phyloP scores from a whole-genome alignment of 139 green algal species.

The Edaphochlamys debaryana region DNA sequence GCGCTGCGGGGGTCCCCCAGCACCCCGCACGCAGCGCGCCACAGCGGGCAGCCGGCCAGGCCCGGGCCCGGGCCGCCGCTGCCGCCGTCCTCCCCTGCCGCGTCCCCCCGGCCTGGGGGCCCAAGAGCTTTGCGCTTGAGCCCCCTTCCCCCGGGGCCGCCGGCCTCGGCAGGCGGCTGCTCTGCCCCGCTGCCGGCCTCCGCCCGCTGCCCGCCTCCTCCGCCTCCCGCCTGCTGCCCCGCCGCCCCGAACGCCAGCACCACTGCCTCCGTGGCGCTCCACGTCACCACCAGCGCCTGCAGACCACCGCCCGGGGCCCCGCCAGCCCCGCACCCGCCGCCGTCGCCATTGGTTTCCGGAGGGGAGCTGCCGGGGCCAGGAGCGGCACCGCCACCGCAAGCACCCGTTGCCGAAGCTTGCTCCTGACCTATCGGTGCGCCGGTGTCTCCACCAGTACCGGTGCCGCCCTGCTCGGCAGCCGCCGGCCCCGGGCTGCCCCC shows the following conservation, averaged over 20 bases:
- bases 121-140: neutral
- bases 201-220: no score
- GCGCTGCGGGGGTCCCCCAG: neutral
- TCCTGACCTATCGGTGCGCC: neutral
- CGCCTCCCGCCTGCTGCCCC: neutral
- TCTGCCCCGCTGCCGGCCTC: no score
- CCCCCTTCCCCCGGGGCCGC: no score
- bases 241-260: neutral
- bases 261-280: neutral
- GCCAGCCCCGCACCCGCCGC: no score
- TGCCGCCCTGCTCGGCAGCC: neutral
- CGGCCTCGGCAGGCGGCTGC: no score
- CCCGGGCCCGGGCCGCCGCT: no score
- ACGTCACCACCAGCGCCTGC: slow-evolving; percentile 22
- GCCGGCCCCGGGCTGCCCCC: no score
- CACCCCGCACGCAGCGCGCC: slow-evolving; percentile 22
- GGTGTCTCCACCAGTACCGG: neutral
- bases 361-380: no score
- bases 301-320: no score
- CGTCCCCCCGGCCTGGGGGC: no score
- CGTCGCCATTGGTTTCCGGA: no score
- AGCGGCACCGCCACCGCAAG: neutral
- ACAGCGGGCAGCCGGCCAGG: slow-evolving; percentile 1
- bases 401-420: neutral
- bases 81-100: no score